Evolutionary conservation across 2,329 filamentous ascomycete species (phyloP).

Genomic region (Curvularia eragrostidis): DNA sequence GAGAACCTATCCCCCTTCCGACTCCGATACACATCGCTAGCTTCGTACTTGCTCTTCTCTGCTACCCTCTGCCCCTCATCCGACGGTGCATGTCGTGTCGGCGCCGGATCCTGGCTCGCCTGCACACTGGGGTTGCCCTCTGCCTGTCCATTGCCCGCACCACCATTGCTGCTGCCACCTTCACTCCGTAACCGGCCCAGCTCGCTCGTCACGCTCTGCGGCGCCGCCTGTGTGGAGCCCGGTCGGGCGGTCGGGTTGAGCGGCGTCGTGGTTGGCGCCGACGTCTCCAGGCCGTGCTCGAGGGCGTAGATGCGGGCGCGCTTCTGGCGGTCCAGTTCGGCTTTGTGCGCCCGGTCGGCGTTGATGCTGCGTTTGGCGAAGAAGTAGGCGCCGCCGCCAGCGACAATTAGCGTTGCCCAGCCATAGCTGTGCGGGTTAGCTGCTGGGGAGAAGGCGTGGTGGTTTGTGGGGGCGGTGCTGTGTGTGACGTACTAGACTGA

Average conservation of each 20-base stretch:
- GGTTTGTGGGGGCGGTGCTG: not conserved
- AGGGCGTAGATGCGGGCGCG: slow-evolving; percentile 42
- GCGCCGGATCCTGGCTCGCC: slow-evolving; percentile 79
- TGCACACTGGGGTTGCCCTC: slow-evolving; percentile 71
- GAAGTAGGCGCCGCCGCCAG: slow-evolving; percentile 90
- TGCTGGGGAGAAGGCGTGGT: not conserved
- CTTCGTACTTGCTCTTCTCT: slow-evolving; percentile 93
- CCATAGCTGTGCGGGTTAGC: slow-evolving; percentile 70
- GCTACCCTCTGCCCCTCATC: slow-evolving; percentile 69
- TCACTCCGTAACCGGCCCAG: slow-evolving; percentile 16
- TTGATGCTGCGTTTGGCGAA: slow-evolving; percentile 97
- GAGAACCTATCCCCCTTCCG: slow-evolving; percentile 84
- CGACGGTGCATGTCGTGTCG: slow-evolving; percentile 79
- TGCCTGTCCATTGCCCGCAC: slow-evolving; percentile 19
- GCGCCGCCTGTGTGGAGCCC: slow-evolving; percentile 16
- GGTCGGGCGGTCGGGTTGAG: slow-evolving; percentile 22
- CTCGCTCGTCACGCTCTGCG: slow-evolving; percentile 16
- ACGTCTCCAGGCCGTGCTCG: slow-evolving; percentile 28
- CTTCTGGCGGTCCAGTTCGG: slow-evolving; percentile 54
- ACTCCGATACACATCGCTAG: slow-evolving; percentile 74
- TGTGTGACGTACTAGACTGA: slow-evolving; percentile 64
- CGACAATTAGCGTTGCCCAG: slow-evolving; percentile 84
- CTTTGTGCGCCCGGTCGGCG: slow-evolving; percentile 80
- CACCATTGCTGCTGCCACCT: slow-evolving; percentile 20
- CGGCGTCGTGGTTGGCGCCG: slow-evolving; percentile 13